A percentile compares a stretch with the other conserved stretches of the same genome.
These are phyloP conservation scores for Alternaria rosae DNA, from an alignment of 2,329 filamentous ascomycete species.

Conservation along the genomic window DNA sequence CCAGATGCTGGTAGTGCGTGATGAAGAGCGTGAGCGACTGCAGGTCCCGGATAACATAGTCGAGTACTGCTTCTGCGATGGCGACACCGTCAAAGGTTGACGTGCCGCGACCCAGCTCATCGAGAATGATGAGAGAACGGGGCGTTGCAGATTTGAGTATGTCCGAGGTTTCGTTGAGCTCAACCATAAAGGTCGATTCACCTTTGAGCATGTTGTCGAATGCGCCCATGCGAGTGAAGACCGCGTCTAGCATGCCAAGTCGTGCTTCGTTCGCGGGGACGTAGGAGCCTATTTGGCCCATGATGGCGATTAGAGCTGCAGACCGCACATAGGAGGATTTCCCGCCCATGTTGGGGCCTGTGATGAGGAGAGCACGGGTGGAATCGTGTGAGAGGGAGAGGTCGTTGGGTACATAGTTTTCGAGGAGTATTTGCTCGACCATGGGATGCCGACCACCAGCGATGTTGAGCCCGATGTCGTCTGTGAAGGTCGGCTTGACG, in stretches of 20 bases:
- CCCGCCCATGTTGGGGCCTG: slow-evolving; percentile 98
- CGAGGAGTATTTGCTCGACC: slow-evolving; percentile 87
- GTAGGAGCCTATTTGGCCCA: slow-evolving; percentile 94
- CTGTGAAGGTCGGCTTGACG: slow-evolving; percentile 74
- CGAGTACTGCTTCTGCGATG: slow-evolving; percentile 89
- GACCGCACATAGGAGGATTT: slow-evolving; percentile 98
- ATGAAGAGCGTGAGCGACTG: slow-evolving; percentile 90
- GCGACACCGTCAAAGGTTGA: slow-evolving; percentile 95
- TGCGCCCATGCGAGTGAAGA: slow-evolving; percentile 95
- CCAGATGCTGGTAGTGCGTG: slow-evolving; percentile 92
- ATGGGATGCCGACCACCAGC: slow-evolving; percentile 87
- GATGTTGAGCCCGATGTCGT: slow-evolving; percentile 73
- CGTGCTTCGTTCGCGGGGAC: slow-evolving; percentile 79
- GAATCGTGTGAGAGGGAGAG: slow-evolving; percentile 67
- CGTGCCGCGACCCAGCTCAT: slow-evolving; percentile 93
- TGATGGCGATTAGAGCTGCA: slow-evolving; percentile 87
- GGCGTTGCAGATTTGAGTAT: slow-evolving; percentile 90
- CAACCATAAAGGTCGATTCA: slow-evolving; percentile 98
- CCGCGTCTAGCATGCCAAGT: slow-evolving; percentile 86
- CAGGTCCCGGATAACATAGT: slow-evolving; percentile 78
- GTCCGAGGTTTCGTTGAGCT: slow-evolving; percentile 88
- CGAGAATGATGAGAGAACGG: slow-evolving; percentile 85
- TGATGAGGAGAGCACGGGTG: slow-evolving; percentile 81
- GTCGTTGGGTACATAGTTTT: slow-evolving; percentile 90
- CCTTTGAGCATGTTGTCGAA: slow-evolving; percentile 95